phyloP scores from a whole-genome alignment of 202 grass and related monocot genomes.

The Panicum hallii region DNA sequence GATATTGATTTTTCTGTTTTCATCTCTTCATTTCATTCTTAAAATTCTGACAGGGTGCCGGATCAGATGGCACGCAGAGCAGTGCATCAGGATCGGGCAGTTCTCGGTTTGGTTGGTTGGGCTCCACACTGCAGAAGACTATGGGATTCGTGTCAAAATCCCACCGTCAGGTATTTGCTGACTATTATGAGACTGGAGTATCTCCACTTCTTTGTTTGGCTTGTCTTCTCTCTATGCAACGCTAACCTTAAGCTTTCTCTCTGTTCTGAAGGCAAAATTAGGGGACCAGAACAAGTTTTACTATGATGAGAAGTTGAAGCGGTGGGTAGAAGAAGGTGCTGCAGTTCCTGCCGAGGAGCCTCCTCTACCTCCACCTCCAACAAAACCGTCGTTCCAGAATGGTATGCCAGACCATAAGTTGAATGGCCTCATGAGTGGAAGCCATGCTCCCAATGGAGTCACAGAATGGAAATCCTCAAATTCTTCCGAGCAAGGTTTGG shows the following conservation, averaged over 20 bases:
- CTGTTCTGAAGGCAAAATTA: slow-evolving; percentile 77
- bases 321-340: slow-evolving; percentile 96
- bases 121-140: slow-evolving; percentile 81
- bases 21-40: not conserved
- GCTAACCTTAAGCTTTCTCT: slow-evolving; percentile 42
- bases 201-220: slow-evolving; percentile 22
- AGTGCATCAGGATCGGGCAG: slow-evolving; percentile 53
- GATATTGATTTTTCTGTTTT: slow-evolving; percentile 10
- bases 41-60: slow-evolving; percentile 60
- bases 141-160: slow-evolving; percentile 86
- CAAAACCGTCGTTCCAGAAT: slow-evolving; percentile 71
- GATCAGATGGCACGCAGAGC: slow-evolving; percentile 57
- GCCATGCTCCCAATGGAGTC: slow-evolving; percentile 52
- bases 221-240: slow-evolving; percentile 29
- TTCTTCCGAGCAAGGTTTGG: slow-evolving; percentile 57
- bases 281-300: slow-evolving; percentile 97
- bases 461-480: slow-evolving; percentile 51
- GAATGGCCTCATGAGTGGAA: slow-evolving; percentile 50
- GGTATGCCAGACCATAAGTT: slow-evolving; percentile 72
- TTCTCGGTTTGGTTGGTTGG: slow-evolving; percentile 87
- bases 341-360: slow-evolving; percentile 71
- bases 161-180: slow-evolving; percentile 67
- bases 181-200: slow-evolving; percentile 20
- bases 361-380: slow-evolving; percentile 85
- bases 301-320: slow-evolving; percentile 93